Evolutionary conservation across 2,329 filamentous ascomycete genomes (phyloP).

Genomic region (Myriosclerotinia scirpicola): DNA sequence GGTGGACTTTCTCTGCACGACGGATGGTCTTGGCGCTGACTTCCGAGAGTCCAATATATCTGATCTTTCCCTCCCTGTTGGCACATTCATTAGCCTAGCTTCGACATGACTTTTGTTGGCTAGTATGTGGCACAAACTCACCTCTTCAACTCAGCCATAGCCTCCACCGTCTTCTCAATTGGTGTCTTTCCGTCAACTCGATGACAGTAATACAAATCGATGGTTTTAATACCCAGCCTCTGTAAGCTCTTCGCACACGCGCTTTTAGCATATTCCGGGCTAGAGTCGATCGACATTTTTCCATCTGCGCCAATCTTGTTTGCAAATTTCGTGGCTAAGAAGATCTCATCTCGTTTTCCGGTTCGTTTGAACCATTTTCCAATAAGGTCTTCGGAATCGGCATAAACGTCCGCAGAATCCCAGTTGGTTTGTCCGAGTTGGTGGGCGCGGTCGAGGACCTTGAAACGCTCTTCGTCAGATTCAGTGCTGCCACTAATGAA

Average conservation of each 20-base stretch:
- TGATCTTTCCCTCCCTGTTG: slow-evolving; percentile 53
- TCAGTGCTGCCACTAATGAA: slow-evolving; percentile 24
- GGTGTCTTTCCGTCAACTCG: slow-evolving; percentile 44
- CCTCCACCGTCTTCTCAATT: slow-evolving; percentile 47
- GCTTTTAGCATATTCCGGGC: slow-evolving; percentile 45
- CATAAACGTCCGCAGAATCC: slow-evolving; percentile 45
- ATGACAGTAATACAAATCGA: slow-evolving; percentile 41
- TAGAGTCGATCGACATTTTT: slow-evolving; percentile 38
- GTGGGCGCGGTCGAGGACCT: slow-evolving; percentile 44
- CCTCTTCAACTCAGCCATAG: slow-evolving; percentile 44
- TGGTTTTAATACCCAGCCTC: slow-evolving; percentile 45
- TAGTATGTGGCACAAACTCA: slow-evolving; percentile 20
- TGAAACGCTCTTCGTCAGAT: slow-evolving; percentile 43
- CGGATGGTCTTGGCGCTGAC: slow-evolving; percentile 51
- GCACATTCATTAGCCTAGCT: slow-evolving; percentile 22
- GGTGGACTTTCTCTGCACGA: slow-evolving; percentile 50
- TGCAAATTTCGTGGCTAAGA: slow-evolving; percentile 55
- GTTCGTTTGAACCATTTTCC: slow-evolving; percentile 50
- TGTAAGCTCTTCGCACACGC: slow-evolving; percentile 46
- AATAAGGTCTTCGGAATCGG: slow-evolving; percentile 48
- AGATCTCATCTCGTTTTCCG: slow-evolving; percentile 49
- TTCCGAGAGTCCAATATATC: slow-evolving; percentile 56
- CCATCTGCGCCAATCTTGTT: slow-evolving; percentile 29
- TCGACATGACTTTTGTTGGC: neutral
- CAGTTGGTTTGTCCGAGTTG: slow-evolving; percentile 45